These are phyloP conservation scores for Penicillium corylophilum DNA, from an alignment of 2,329 filamentous ascomycete species.

Conservation along the genomic window DNA sequence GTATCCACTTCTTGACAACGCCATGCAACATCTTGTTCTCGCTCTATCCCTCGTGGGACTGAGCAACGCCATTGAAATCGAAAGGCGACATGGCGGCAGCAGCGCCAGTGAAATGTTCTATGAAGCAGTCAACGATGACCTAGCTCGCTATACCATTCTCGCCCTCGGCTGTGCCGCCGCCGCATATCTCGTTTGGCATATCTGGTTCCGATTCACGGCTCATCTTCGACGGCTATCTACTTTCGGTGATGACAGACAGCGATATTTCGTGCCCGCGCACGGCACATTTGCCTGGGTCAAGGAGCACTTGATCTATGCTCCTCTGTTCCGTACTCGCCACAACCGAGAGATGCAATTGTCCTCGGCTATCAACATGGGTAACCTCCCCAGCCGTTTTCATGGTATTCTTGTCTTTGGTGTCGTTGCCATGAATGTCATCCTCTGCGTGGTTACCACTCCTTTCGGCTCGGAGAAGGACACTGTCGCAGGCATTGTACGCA, in stretches of 20 bases:
- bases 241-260: constrained; percentile 74
- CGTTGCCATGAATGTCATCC: constrained; percentile 47
- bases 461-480: constrained; percentile 36
- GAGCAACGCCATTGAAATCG: constrained; percentile 26
- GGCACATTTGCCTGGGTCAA: constrained; percentile 65
- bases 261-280: constrained; percentile 68
- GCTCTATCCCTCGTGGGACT: constrained; percentile 31
- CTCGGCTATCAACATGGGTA: constrained; percentile 46
- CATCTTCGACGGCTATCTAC: constrained; percentile 73
- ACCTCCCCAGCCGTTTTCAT: constrained; percentile 49
- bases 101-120: constrained; percentile 20
- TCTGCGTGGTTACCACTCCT: constrained; percentile 51
- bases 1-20: background rate
- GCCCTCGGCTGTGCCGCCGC: constrained; percentile 64
- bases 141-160: constrained; percentile 62
- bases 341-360: constrained; percentile 48
- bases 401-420: constrained; percentile 42
- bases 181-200: constrained; percentile 66
- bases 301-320: constrained; percentile 59
- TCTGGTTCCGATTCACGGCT: constrained; percentile 59
- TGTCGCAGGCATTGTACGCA: constrained; percentile 41
- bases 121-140: constrained; percentile 50
- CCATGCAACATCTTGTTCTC: constrained; percentile 25
- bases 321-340: constrained; percentile 45
- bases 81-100: constrained; percentile 24